Percentiles rank a stretch among this genome's conserved stretches.
Evolutionary conservation across 768 basidiomycete species (phyloP).

Genomic region (Mycena belliarum): DNA sequence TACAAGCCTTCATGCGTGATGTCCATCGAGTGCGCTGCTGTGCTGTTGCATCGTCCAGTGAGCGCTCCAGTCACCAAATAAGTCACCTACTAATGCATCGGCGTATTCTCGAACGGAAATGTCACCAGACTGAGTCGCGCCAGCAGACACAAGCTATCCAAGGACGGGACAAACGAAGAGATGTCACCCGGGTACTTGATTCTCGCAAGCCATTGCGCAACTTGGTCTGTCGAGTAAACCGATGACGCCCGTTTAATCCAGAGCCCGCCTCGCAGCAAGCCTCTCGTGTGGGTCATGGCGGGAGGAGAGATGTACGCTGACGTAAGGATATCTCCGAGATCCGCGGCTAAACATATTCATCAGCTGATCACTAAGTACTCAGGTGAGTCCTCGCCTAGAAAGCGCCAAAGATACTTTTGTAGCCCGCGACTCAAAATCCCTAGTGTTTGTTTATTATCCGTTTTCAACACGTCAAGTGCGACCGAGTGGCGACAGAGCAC

Average conservation of each 20-base stretch:
- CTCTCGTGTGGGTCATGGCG: background rate
- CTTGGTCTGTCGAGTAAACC: conserved; percentile 5
- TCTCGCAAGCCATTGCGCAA: conserved; percentile 14
- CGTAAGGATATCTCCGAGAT: no score
- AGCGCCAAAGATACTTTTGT: no score
- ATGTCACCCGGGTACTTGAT: conserved; percentile 11
- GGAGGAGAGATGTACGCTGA: background rate
- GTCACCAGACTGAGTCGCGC: conserved; percentile 12
- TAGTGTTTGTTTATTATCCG: no score
- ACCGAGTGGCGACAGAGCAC: no score
- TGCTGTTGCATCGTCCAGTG: background rate
- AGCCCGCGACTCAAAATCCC: no score
- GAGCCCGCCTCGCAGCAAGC: conserved; percentile 9
- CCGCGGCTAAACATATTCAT: no score
- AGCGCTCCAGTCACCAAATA: background rate
- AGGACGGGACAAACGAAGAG: background rate
- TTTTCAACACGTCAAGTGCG: no score
- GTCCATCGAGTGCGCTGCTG: conserved; percentile 15
- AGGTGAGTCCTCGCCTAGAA: no score
- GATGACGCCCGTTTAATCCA: conserved; percentile 16
- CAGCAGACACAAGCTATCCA: conserved; percentile 6
- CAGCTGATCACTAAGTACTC: no score
- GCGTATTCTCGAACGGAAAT: conserved; percentile 21
- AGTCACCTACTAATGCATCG: conserved; percentile 20
- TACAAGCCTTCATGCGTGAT: conserved; percentile 13